Evolutionary conservation across 306 rosid genomes (phyloP).

Genomic region (Alnus rubra): DNA sequence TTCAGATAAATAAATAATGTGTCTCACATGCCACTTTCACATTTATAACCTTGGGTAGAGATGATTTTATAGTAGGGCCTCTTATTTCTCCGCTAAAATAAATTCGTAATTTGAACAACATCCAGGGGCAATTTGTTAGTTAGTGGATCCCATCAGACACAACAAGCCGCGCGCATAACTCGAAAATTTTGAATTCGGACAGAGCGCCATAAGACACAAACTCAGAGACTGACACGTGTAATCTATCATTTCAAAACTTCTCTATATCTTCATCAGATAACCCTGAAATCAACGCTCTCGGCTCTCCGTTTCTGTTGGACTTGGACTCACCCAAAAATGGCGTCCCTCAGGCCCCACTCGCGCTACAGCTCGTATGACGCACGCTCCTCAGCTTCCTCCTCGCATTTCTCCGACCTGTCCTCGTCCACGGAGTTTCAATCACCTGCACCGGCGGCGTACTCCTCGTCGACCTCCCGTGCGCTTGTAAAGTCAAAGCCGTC

Average conservation of each 20-base stretch:
- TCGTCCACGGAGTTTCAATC: constrained; percentile 62
- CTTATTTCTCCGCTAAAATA: no score
- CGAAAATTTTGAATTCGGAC: constrained; percentile 62
- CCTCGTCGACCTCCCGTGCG: constrained; percentile 61
- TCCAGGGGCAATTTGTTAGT: neutral
- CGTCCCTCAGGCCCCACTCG: constrained; percentile 61
- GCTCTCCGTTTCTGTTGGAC: neutral
- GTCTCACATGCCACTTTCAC: no score
- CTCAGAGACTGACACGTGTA: constrained; percentile 52
- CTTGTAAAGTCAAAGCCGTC: constrained; percentile 58
- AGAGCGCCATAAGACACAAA: constrained; percentile 40
- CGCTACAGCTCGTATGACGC: constrained; percentile 80
- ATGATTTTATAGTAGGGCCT: no score
- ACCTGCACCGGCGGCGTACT: neutral
- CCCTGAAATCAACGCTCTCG: neutral
- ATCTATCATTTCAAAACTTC: constrained; percentile 3
- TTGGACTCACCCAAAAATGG: constrained; percentile 33
- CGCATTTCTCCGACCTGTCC: constrained; percentile 73
- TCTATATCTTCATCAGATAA: neutral
- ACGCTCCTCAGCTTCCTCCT: constrained; percentile 76
- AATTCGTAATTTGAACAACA: neutral
- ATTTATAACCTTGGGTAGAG: no score
- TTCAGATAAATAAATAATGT: no score
- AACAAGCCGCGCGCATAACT: constrained; percentile 35
- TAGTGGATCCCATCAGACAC: neutral